Percentiles rank a stretch among this genome's conserved stretches.
Conservation (phyloP, 2,329 filamentous ascomycete genomes). For the Penicillium sp. region DNA sequence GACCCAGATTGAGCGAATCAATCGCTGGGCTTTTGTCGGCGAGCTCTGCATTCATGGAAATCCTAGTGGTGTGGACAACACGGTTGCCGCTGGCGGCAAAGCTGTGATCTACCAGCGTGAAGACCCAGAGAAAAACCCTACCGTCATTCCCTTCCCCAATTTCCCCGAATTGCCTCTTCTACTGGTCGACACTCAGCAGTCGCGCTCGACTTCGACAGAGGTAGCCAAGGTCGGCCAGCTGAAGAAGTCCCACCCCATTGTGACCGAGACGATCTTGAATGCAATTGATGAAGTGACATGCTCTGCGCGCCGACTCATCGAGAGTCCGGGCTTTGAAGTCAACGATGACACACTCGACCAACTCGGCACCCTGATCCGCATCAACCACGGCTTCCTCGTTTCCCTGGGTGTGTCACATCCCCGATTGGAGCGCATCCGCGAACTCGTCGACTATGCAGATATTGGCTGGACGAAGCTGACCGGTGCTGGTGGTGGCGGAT, state of each 20-base stretch:
- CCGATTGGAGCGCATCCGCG: constrained; percentile 83
- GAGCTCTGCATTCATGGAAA: constrained; percentile 98
- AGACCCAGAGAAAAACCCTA: constrained; percentile 74
- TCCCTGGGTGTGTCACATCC: constrained; percentile 93
- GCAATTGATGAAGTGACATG: constrained; percentile 69
- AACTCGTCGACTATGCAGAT: constrained; percentile 82
- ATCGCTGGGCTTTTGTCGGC: constrained; percentile 94
- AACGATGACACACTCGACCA: constrained; percentile 63
- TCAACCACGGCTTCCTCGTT: constrained; percentile 92
- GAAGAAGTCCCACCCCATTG: constrained; percentile 67
- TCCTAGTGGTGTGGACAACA: constrained; percentile 95
- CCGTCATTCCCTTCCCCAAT: constrained; percentile 72
- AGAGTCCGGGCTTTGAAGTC: constrained; percentile 65
- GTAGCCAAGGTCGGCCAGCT: constrained; percentile 81
- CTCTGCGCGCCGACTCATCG: constrained; percentile 56
- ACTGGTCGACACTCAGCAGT: constrained; percentile 82
- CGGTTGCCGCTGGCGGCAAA: constrained; percentile 88
- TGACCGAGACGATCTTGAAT: constrained; percentile 78
- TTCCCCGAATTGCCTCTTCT: constrained; percentile 92
- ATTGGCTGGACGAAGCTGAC: constrained; percentile 98
- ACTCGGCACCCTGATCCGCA: constrained; percentile 82
- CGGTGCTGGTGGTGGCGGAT: constrained; percentile 90
- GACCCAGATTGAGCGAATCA: constrained; percentile 89
- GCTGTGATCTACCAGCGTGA: constrained; percentile 84
- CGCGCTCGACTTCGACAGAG: constrained; percentile 80